Evolutionary conservation across 108 stramenopile species (phyloP), one percentile per base, ranked within the genome.

Genomic region (Cyclotella choctawhatcheeana): DNA sequence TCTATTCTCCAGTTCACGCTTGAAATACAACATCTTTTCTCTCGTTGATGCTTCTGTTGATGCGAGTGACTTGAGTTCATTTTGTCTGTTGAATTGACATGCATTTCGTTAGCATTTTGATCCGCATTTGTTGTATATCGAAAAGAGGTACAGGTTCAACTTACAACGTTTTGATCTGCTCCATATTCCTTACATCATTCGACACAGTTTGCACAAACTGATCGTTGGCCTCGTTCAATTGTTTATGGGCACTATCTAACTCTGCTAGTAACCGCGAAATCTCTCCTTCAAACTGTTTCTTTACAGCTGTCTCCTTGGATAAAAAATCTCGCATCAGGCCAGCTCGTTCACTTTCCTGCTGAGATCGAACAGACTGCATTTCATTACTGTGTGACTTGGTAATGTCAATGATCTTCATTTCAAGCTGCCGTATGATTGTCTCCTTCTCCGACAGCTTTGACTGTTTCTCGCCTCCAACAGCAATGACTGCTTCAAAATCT

Each of bases 151-250:
- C 51, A 52, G n/a, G 2, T n/a, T n/a, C n/a, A 52, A 68, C 76
- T 69, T 64, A 76, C 79, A 80, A 22, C n/a, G 60, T 34, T 56
- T 67, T 67, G 10, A 80, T 80, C 43, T 60, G 59, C 20, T 73
- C 71, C 10, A 60, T 24, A 50, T 62, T 40, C 45, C 44, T 22
- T 10, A 22, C 45, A 24, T 55, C 47, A 58, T 40, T 74, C 22
- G 67, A 51, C 21, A 20, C 13, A 12, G 58, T 43, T 48, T 67
- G 44, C 25, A 60, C 33, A 44, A 54, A 63, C n/a, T 58, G 29
- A 26, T 69, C 52, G n/a, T 69, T 64, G 5, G 67, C 67, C 27
- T 62, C 67, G 21, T 55, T 25, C 29, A 68, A 31, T n/a, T 67
- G 16, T 25, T 45, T 18, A 6, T 31, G 10, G 32, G 66, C 31